These are phyloP conservation scores for Dacryopinax primogenitus DNA, from an alignment of 768 basidiomycete genomes.

Conservation along the genomic window DNA sequence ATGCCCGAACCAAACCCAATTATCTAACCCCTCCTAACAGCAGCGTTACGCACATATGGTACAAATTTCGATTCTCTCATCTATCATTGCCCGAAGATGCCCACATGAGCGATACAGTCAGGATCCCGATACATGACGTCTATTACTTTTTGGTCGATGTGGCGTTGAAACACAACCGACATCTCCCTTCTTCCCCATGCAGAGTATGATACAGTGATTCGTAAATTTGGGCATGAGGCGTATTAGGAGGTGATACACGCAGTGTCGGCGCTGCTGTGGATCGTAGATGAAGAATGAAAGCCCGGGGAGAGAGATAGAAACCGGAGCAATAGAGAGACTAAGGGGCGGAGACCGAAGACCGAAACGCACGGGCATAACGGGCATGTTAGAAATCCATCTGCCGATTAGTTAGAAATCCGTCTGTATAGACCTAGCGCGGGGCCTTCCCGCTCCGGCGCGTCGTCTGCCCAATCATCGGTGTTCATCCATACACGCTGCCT, in stretches of 20 bases:
- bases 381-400: no score
- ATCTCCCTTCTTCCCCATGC: neutral
- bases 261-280: neutral
- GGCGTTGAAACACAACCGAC: neutral
- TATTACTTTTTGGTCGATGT: neutral
- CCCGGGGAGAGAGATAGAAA: neutral
- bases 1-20: neutral
- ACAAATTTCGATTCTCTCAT: no score
- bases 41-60: no score
- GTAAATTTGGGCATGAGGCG: neutral
- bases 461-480: conserved; percentile 7
- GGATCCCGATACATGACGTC: no score
- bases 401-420: neutral
- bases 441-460: conserved; percentile 6
- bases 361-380: no score
- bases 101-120: no score
- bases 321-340: neutral
- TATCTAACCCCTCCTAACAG: no score
- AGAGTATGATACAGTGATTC: neutral
- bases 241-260: neutral
- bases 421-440: neutral
- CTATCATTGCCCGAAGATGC: no score
- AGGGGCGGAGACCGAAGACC: neutral
- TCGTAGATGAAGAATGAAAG: neutral
- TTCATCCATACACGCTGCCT: conserved; percentile 5